These are phyloP conservation scores for Ascoidea rubescens DNA, from an alignment of 805 yeast species.

Conservation along the genomic window DNA sequence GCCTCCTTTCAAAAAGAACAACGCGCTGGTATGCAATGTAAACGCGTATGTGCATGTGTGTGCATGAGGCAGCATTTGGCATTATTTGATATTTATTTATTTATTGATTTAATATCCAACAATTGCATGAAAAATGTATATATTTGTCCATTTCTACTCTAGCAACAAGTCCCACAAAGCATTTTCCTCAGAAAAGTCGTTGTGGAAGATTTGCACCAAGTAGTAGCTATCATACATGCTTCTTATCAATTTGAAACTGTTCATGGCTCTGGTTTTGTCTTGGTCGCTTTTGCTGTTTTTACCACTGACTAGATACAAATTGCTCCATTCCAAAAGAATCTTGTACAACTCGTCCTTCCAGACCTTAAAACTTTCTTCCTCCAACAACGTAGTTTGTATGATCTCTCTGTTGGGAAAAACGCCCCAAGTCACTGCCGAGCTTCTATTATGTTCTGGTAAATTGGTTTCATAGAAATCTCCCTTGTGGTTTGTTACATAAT, in stretches of 20 bases:
- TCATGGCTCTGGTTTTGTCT: constrained; percentile 21
- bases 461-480: constrained; percentile 38
- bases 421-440: constrained; percentile 95
- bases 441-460: constrained; percentile 31
- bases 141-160: too few relatives aligned
- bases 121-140: too few relatives aligned
- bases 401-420: constrained; percentile 86
- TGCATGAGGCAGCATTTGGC: too few relatives aligned
- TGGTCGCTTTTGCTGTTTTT: constrained; percentile 10
- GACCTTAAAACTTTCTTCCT: constrained; percentile 82
- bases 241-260: constrained; percentile 48
- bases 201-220: constrained; percentile 78
- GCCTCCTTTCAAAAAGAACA: too few relatives aligned
- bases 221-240: constrained; percentile 47
- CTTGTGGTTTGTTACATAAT: neutral
- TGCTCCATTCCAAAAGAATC: constrained; percentile 87
- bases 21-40: too few relatives aligned
- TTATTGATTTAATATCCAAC: too few relatives aligned
- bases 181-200: constrained; percentile 58
- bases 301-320: constrained; percentile 38
- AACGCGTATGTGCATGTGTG: too few relatives aligned
- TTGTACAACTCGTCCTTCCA: constrained; percentile 95
- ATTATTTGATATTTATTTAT: too few relatives aligned
- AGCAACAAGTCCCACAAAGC: constrained; percentile 62
- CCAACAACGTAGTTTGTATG: constrained; percentile 84